Percentiles rank a stretch among this genome's conserved stretches.
These are phyloP conservation scores for Talaromyces islandicus DNA, from an alignment of 2,329 filamentous ascomycete species.

Conservation along the genomic window DNA sequence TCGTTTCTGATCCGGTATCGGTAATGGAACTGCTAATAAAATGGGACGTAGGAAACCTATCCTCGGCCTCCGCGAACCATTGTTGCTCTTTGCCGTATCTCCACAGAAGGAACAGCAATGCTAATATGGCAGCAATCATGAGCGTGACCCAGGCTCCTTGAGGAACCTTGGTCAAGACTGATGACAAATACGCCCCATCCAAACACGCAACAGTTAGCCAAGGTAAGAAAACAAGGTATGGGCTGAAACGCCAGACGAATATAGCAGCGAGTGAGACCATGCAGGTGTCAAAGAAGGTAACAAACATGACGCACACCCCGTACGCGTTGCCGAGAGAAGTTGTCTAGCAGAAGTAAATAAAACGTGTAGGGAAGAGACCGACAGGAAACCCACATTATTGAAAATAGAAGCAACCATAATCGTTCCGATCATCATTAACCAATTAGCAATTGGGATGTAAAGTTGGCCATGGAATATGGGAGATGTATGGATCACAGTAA, in stretches of 20 bases:
- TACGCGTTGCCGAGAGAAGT: slow-evolving; percentile 67
- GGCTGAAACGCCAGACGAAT: slow-evolving; percentile 62
- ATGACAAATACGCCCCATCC: slow-evolving; percentile 64
- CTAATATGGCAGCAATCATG: slow-evolving; percentile 56
- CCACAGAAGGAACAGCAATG: slow-evolving; percentile 65
- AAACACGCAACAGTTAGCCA: slow-evolving; percentile 60
- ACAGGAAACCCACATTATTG: slow-evolving; percentile 47
- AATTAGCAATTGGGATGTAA: slow-evolving; percentile 70
- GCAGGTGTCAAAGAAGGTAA: slow-evolving; percentile 70
- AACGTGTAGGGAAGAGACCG: not conserved
- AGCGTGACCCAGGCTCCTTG: slow-evolving; percentile 75
- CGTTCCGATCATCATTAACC: slow-evolving; percentile 69
- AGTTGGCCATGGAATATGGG: slow-evolving; percentile 66
- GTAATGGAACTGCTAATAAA: slow-evolving; percentile 28
- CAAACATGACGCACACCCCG: slow-evolving; percentile 72
- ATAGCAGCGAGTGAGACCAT: slow-evolving; percentile 67
- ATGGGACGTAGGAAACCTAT: slow-evolving; percentile 37
- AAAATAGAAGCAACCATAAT: slow-evolving; percentile 67
- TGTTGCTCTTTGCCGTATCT: slow-evolving; percentile 73
- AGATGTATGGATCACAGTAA: slow-evolving; percentile 67
- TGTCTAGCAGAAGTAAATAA: slow-evolving; percentile 39
- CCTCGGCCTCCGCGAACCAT: slow-evolving; percentile 63
- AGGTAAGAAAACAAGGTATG: slow-evolving; percentile 53
- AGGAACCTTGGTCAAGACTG: slow-evolving; percentile 66
- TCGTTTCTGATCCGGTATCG: slow-evolving; percentile 13